Percentiles rank a stretch among this genome's conserved stretches.
These are phyloP conservation scores for Infundibulicybe gibba DNA, from an alignment of 768 basidiomycete species.

Conservation along the genomic window DNA sequence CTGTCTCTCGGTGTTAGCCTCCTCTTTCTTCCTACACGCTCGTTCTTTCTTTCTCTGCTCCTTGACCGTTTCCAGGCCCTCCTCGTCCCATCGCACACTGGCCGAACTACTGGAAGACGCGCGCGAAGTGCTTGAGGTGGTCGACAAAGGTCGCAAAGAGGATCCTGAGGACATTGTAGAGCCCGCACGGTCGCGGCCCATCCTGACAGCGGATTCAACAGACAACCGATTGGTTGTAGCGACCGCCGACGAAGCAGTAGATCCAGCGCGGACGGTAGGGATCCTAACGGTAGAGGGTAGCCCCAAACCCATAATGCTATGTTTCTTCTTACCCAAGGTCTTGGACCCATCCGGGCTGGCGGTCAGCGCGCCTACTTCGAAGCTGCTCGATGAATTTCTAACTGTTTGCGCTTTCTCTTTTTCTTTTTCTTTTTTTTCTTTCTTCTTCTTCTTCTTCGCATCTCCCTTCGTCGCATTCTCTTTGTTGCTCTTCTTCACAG, in stretches of 20 bases:
- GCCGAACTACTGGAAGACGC: conserved; percentile 37
- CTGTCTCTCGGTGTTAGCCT: conserved; percentile 11
- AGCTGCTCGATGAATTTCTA: conserved; percentile 58
- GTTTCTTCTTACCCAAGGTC: conserved; percentile 53
- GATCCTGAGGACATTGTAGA: conserved; percentile 32
- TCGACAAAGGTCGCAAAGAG: conserved; percentile 44
- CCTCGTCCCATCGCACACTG: conserved; percentile 52
- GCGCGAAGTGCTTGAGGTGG: conserved; percentile 24
- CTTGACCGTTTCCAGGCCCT: conserved; percentile 41
- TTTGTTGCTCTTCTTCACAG: conserved; percentile 15
- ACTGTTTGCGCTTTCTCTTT: conserved; percentile 25
- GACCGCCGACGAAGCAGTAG: conserved; percentile 29
- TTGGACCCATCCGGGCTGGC: conserved; percentile 29
- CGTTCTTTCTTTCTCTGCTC: conserved; percentile 36
- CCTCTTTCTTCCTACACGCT: conserved; percentile 23
- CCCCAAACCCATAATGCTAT: conserved; percentile 59
- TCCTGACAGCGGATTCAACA: conserved; percentile 25
- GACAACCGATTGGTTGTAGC: conserved; percentile 27
- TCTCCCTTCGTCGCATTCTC: conserved; percentile 34
- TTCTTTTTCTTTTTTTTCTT: conserved; percentile 17
- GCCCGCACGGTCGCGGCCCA: conserved; percentile 28
- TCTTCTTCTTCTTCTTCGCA: conserved; percentile 33
- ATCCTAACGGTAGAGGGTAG: conserved; percentile 52
- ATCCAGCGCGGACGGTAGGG: conserved; percentile 34
- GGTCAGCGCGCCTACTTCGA: conserved; percentile 61